Evolutionary conservation across 139 green algal genomes (phyloP).

Genomic region (Chlorella sp.): DNA sequence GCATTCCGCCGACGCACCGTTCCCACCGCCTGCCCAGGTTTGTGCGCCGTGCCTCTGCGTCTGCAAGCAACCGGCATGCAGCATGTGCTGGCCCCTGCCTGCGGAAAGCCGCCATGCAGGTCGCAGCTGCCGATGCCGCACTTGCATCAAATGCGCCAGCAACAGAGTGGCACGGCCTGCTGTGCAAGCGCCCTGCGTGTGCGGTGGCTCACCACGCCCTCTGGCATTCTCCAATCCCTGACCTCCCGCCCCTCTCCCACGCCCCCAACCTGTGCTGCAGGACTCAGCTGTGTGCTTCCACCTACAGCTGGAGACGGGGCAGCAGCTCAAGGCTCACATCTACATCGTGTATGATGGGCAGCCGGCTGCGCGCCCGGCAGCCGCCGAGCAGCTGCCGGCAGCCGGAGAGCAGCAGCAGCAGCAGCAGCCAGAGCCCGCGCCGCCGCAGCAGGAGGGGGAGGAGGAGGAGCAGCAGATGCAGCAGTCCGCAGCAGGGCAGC

Average conservation of each 20-base stretch:
- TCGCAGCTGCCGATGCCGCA: too few relatives aligned
- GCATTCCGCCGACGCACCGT: background rate
- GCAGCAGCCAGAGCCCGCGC: background rate
- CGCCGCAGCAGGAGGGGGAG: too few relatives aligned
- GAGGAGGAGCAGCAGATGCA: too few relatives aligned
- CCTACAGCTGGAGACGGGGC: conserved; percentile 53
- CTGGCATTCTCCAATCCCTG: too few relatives aligned
- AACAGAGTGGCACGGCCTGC: too few relatives aligned
- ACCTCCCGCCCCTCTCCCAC: too few relatives aligned
- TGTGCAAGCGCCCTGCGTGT: too few relatives aligned
- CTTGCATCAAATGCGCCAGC: too few relatives aligned
- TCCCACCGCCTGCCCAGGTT: background rate
- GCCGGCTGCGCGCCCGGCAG: background rate
- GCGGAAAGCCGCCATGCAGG: too few relatives aligned
- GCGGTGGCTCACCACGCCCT: too few relatives aligned
- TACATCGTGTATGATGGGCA: conserved; percentile 33
- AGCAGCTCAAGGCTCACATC: conserved; percentile 46
- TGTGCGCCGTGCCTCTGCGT: too few relatives aligned
- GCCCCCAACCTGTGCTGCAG: background rate
- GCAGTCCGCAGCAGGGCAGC: background rate
- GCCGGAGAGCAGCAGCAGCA: background rate
- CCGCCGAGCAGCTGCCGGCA: background rate
- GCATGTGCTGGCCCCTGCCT: background rate
- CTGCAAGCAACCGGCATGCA: too few relatives aligned
- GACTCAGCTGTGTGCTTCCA: conserved; percentile 59